These are phyloP conservation scores for Citrus unshiu DNA, from an alignment of 345 rosid species.

Conservation along the genomic window DNA sequence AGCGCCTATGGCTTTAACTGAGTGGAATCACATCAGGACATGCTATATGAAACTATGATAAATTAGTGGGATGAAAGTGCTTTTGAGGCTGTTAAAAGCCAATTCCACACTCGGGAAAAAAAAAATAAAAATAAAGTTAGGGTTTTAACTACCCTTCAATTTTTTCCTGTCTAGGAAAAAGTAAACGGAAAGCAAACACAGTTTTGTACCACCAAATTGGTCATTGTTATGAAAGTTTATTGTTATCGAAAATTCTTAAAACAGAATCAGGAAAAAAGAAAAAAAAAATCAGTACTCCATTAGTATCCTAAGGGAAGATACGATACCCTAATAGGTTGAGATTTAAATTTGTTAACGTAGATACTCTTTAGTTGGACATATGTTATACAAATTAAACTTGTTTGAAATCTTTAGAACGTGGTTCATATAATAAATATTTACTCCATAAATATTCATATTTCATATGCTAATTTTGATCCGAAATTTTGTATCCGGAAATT, in stretches of 20 bases:
- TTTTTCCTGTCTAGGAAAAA: background rate
- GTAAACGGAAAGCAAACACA: background rate
- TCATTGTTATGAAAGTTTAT: background rate
- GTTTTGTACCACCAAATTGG: background rate
- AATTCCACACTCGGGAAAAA: background rate
- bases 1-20: constrained; percentile 21
- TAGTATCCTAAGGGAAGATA: background rate
- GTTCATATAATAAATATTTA: background rate
- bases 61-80: constrained; percentile 1
- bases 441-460: background rate
- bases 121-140: background rate
- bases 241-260: background rate
- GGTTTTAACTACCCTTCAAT: background rate
- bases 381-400: background rate
- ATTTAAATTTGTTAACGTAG: background rate
- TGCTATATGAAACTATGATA: background rate
- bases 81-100: constrained; percentile 24
- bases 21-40: constrained; percentile 42
- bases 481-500: background rate
- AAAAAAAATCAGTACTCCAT: background rate
- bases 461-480: background rate
- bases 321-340: background rate
- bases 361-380: background rate
- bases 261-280: too few species aligned
- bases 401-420: too few species aligned